These are phyloP conservation scores for Rhododendron griersonianum DNA, from an alignment of 148 eudicot genomes.

Conservation along the genomic window DNA sequence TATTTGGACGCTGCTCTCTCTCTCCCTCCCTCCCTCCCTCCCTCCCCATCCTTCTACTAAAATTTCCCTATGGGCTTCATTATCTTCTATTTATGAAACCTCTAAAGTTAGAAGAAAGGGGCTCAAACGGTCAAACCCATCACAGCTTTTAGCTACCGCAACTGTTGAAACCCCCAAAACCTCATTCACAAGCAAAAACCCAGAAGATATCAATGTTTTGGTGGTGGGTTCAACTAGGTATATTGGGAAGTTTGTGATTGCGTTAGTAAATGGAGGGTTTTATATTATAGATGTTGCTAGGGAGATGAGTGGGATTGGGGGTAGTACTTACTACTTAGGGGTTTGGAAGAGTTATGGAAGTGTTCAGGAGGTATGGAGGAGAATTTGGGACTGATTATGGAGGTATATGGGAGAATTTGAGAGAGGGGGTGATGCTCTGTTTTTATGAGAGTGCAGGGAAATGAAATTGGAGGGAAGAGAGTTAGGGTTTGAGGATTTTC, in stretches of 20 bases:
- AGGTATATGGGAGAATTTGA: too few relatives aligned
- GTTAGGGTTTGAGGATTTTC: too few relatives aligned
- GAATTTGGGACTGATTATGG: too few relatives aligned
- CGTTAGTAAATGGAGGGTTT: conserved; percentile 67
- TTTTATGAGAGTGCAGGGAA: too few relatives aligned
- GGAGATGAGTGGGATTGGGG: conserved; percentile 74
- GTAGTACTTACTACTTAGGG: conserved; percentile 16
- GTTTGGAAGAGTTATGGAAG: too few relatives aligned
- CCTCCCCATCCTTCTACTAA: too few relatives aligned
- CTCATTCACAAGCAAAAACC: conserved; percentile 50
- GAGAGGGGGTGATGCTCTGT: too few relatives aligned
- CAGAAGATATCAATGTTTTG: conserved; percentile 67
- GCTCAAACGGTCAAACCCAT: conserved; percentile 20
- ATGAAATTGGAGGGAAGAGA: too few relatives aligned
- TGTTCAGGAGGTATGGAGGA: too few relatives aligned
- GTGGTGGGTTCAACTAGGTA: conserved; percentile 84
- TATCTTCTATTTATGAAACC: conserved; percentile 17
- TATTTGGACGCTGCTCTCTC: too few relatives aligned
- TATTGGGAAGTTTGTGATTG: conserved; percentile 85
- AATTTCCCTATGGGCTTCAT: conserved; percentile 17
- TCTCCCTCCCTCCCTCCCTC: too few relatives aligned
- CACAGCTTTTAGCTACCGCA: conserved; percentile 24
- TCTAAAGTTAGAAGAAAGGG: conserved; percentile 18
- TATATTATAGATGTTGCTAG: conserved; percentile 81
- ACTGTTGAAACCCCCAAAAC: conserved; percentile 32